Evolutionary conservation across 2,329 filamentous ascomycete genomes (phyloP).

Genomic region (Scytalidium lignicola): DNA sequence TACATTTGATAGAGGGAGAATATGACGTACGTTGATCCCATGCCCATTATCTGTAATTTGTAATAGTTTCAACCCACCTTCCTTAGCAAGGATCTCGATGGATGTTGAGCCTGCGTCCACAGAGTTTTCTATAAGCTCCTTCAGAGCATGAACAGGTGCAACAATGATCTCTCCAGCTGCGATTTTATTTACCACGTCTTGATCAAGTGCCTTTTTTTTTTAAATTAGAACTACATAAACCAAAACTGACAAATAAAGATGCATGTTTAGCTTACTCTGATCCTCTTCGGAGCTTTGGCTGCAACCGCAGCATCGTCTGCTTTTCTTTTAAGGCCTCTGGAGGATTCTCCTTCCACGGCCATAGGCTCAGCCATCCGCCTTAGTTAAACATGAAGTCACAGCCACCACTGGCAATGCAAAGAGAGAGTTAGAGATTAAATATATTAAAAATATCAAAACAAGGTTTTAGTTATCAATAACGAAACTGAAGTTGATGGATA

Average conservation of each 20-base stretch:
- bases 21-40: slow-evolving; percentile 72
- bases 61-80: slow-evolving; percentile 88
- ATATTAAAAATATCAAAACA: too few relatives aligned
- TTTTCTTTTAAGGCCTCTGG: slow-evolving; percentile 39
- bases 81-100: slow-evolving; percentile 87
- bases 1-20: neutral
- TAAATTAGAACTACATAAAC: neutral
- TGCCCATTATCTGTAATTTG: slow-evolving; percentile 98
- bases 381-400: too few relatives aligned
- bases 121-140: slow-evolving; percentile 94
- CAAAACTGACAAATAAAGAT: neutral
- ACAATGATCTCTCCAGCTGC: slow-evolving; percentile 98
- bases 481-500: too few relatives aligned
- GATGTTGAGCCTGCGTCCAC: slow-evolving; percentile 95
- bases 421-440: too few relatives aligned
- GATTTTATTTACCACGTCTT: slow-evolving; percentile 96
- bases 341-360: slow-evolving; percentile 34
- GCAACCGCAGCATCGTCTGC: slow-evolving; percentile 36
- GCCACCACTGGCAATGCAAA: too few relatives aligned
- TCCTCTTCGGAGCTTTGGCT: slow-evolving; percentile 40
- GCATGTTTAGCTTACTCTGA: slow-evolving; percentile 32
- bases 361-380: slow-evolving; percentile 33
- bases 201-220: slow-evolving; percentile 67
- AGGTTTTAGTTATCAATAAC: too few relatives aligned
- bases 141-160: slow-evolving; percentile 89